These are phyloP conservation scores for Paraglomus occultum DNA, from an alignment of 192 early-diverging fungal genomes.

Conservation along the genomic window DNA sequence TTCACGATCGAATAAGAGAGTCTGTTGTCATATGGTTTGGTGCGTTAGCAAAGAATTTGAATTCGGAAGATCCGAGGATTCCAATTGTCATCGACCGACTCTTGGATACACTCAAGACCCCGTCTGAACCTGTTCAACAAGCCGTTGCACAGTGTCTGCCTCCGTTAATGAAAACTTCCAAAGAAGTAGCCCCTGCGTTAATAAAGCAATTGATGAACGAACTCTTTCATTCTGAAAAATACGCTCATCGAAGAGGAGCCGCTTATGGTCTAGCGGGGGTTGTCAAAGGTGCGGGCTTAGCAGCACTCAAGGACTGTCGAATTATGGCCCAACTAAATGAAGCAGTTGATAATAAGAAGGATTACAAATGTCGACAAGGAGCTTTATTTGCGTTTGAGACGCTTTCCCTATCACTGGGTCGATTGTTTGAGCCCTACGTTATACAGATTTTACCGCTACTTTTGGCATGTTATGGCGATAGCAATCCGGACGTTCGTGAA, in stretches of 20 bases:
- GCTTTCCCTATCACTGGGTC: slow-evolving; percentile 76
- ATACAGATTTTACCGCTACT: slow-evolving; percentile 91
- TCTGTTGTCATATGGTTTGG: slow-evolving; percentile 91
- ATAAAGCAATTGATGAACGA: slow-evolving; percentile 64
- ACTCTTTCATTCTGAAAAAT: slow-evolving; percentile 72
- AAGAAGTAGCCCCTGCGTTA: slow-evolving; percentile 55
- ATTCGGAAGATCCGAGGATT: slow-evolving; percentile 68
- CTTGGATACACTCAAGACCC: slow-evolving; percentile 87
- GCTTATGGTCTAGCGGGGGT: slow-evolving; percentile 96
- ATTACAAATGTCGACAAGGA: slow-evolving; percentile 78
- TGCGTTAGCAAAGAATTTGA: slow-evolving; percentile 85
- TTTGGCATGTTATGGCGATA: slow-evolving; percentile 85
- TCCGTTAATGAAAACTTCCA: slow-evolving; percentile 77
- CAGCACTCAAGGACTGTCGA: slow-evolving; percentile 77
- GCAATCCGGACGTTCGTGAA: slow-evolving; percentile 80
- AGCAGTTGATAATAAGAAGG: slow-evolving; percentile 77
- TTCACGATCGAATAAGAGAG: slow-evolving; percentile 87
- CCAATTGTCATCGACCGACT: slow-evolving; percentile 81
- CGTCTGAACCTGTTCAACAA: slow-evolving; percentile 91
- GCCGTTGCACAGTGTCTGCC: slow-evolving; percentile 94
- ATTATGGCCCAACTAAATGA: slow-evolving; percentile 82
- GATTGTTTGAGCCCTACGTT: slow-evolving; percentile 96
- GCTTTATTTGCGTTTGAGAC: slow-evolving; percentile 94
- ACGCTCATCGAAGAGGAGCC: slow-evolving; percentile 86
- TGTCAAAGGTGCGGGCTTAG: slow-evolving; percentile 88